Conservation (phyloP, 345 rosid species). For the Eucalyptus albens region DNA sequence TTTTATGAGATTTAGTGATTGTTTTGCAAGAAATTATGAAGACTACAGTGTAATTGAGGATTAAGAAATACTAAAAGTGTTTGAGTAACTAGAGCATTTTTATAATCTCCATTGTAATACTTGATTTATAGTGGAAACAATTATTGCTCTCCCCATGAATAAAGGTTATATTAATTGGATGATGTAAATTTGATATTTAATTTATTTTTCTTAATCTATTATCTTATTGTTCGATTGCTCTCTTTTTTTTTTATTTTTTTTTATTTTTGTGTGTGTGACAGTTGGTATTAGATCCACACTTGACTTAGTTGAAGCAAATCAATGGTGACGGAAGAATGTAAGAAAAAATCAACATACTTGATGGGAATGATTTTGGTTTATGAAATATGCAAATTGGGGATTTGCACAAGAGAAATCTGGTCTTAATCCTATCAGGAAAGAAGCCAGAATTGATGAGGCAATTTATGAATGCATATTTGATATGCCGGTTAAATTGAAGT, state of each 20-base stretch:
- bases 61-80: neutral
- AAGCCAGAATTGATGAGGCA: neutral
- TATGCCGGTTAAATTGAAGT: neutral
- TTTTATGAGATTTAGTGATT: neutral
- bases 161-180: rapidly evolving
- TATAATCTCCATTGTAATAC: neutral
- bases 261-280: rapidly evolving
- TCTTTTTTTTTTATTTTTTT: too few species aligned
- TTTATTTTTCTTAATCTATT: neutral
- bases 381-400: neutral
- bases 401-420: neutral
- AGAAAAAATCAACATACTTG: neutral
- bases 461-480: neutral
- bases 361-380: neutral
- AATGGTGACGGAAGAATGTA: rapidly evolving
- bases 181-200: too few species aligned
- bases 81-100: neutral
- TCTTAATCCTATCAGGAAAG: neutral
- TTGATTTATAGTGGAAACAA: neutral
- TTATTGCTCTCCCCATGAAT: neutral
- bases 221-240: neutral
- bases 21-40: neutral
- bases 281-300: neutral
- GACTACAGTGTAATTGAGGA: neutral
- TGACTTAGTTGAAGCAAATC: neutral